Evolutionary conservation across 345 rosid genomes (phyloP).

Genomic region (Bruguiera gymnorhiza): DNA sequence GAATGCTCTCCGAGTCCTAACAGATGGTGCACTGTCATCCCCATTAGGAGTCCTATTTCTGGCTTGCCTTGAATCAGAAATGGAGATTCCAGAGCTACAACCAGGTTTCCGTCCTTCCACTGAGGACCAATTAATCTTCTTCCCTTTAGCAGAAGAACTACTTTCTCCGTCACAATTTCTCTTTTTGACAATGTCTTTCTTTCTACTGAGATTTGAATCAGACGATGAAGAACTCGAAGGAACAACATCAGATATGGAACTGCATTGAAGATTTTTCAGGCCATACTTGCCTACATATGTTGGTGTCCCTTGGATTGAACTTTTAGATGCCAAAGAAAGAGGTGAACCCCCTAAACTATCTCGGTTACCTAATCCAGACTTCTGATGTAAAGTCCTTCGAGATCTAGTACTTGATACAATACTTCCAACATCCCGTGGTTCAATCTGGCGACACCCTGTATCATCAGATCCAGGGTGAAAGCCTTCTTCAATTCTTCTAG

Average conservation of each 20-base stretch:
- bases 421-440: conserved; percentile 38
- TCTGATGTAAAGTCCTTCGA: conserved; percentile 40
- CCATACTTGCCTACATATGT: conserved; percentile 39
- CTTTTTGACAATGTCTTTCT: conserved; percentile 42
- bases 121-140: conserved; percentile 47
- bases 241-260: conserved; percentile 48
- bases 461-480: conserved; percentile 29
- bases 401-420: conserved; percentile 45
- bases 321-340: conserved; percentile 36
- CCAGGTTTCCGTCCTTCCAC: conserved; percentile 36
- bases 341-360: conserved; percentile 34
- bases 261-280: conserved; percentile 50
- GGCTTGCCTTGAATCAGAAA: conserved; percentile 54
- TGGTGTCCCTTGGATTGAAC: conserved; percentile 37
- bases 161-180: conserved; percentile 59
- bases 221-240: conserved; percentile 46
- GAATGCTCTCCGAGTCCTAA: conserved; percentile 52
- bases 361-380: conserved; percentile 41
- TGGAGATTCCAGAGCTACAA: conserved; percentile 44
- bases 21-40: conserved; percentile 38
- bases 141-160: conserved; percentile 60
- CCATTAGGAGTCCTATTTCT: conserved; percentile 44
- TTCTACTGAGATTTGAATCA: conserved; percentile 43
- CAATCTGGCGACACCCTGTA: conserved; percentile 27
- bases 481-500: conserved; percentile 46